phyloP scores from a whole-genome alignment of 306 rosid genomes.

The Malus orientalis region DNA sequence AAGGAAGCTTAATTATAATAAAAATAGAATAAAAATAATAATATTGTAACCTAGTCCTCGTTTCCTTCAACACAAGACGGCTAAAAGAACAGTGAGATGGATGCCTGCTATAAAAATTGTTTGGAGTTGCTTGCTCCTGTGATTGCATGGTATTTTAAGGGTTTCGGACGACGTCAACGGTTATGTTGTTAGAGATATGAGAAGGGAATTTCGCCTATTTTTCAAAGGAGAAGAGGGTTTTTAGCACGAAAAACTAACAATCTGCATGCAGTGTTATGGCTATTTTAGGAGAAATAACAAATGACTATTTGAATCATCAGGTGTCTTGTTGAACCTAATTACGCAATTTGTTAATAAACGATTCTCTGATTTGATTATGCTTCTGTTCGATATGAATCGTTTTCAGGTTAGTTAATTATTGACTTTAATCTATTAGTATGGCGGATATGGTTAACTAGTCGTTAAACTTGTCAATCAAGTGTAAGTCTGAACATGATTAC shows the following conservation, averaged over 20 bases:
- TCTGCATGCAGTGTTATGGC: not conserved
- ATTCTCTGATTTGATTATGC: not conserved
- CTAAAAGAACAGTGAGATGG: not conserved
- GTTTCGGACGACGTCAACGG: conserved; percentile 27
- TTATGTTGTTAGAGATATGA: conserved; percentile 2
- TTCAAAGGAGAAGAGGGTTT: conserved; percentile 14
- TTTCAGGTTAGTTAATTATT: not conserved
- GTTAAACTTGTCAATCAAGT: not conserved
- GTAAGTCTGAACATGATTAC: not conserved
- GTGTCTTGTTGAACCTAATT: not conserved
- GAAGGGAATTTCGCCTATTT: not conserved
- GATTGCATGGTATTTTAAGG: conserved; percentile 5
- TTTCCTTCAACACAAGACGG: not conserved
- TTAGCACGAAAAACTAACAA: not conserved
- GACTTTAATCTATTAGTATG: not conserved
- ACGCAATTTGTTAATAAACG: not conserved
- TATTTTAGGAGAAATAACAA: not conserved
- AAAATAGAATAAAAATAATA: not conserved
- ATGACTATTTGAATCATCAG: not conserved
- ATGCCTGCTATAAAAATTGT: not conserved
- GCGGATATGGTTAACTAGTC: not conserved
- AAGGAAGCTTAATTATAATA: not conserved
- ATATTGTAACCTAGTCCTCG: not conserved
- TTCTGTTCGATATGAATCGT: not conserved
- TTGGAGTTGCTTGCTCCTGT: not conserved